Evolutionary conservation across 441 rosid genomes (phyloP), one percentile per base, ranked within the genome.

Genomic region (Aquilaria agallochum): DNA sequence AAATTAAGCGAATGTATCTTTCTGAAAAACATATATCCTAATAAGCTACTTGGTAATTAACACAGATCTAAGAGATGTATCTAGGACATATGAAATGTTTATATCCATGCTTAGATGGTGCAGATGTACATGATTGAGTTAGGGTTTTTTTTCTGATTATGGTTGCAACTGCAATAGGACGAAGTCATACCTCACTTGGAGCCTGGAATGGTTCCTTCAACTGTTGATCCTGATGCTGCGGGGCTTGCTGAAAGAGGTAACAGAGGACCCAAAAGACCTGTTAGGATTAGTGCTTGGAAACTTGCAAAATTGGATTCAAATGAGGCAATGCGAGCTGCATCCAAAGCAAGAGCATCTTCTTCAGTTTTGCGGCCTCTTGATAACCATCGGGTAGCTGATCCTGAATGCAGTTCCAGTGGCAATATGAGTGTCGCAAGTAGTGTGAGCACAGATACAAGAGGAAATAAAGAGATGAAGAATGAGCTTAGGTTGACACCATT

Each of bases 131-230:
- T 53, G 60, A 46, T 31, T 15, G 50, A 47, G 27, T 20, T 20
- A 20, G 27, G 27, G 27, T 20, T 20, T 20, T 60, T 53, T 9
- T 67, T 52, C 59, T 15, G 53, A 58, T 53, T 60, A 31, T 71
- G 56, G 11, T 31, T 55, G 46, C 61, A 12, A 51, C 76, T 58
- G 46, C 56, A 12, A 51, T 74, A 80, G 94, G 94, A 87, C 44
- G 94, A 87, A 76, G 88, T 83, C 42, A 69, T 82, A 56, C 88
- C 94, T 32, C 94, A 87, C 66, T 73, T 84, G 80, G 94, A 84
- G 45, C 90, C 88, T 64, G 78, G 85, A 59, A 87, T 84, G 90
- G 83, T 87, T 47, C 87, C 87, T 9, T 87, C 90, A 5, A 87
- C 87, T n/a, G 64, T 84, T 69, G 94, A 87, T 63, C 94, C 94